Base-by-base conservation (phyloP, 305 asterid genomes). In the Plantago coronopus region DNA sequence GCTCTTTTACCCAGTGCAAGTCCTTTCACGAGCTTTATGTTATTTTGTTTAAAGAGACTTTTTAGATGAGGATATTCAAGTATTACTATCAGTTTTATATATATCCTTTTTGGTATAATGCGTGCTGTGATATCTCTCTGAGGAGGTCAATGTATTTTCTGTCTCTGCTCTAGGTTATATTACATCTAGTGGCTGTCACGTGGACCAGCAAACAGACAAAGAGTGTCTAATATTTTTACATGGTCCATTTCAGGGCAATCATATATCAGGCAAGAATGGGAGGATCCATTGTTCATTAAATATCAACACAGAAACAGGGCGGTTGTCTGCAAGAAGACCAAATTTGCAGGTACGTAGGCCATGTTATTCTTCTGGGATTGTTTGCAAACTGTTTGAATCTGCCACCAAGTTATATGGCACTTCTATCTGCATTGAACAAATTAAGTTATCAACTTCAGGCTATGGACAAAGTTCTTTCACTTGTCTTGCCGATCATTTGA, bases 271-370 rank as follows among this genome's bases (percentile, higher is more conserved):
- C 68, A 83, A 72, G 75, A 76, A 86, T 59, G 95, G 89, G 42
- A 84, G 97, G 68, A 79, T 94, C 67, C 99, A 94, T 76, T 94
- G 97, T 72, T 94, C 99, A 44, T 83, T 94, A 65, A 94, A 94
- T 80, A 84, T 94, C 62, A 94, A 94, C 81, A 94, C 99, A 7
- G 99, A 94, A 81, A 94, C 99, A 46, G 99, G 99, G 48, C 81
- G 95, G 62, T 78, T 94, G 65, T 94, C 99, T 74, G 97, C 97
- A 44, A 84, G 99, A 79, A 82, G 97, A 67, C 99, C 99, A 66
- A 94, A 94, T 88, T 82, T 94, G 80, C 99, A 94, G 99, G 99
- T 94, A 63, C 60, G 65, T 51, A 21, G 58, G 16, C 53, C 55
- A 7, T 17, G 60, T 44, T 55, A 29, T 45, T 53, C 57, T 62